Evolutionary conservation across 345 rosid genomes (phyloP).

Genomic region (Raphanus raphanistrum): DNA sequence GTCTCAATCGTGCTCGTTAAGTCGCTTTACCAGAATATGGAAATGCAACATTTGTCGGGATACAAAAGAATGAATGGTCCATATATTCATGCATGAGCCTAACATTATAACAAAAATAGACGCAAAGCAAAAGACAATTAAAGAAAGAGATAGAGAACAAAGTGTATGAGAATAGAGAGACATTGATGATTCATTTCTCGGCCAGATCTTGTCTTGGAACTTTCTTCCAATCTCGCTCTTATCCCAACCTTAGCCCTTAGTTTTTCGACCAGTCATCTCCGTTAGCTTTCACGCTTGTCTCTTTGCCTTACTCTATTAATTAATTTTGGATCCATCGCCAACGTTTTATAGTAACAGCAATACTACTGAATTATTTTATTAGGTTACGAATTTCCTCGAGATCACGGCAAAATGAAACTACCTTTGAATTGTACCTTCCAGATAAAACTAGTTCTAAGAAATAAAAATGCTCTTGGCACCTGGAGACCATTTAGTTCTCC

Average conservation of each 20-base stretch:
- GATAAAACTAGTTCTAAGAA: background rate
- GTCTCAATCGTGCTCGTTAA: slow-evolving; percentile 21
- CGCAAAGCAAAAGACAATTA: background rate
- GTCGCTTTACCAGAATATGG: slow-evolving; percentile 26
- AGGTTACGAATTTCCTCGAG: background rate
- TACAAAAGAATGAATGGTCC: slow-evolving; percentile 27
- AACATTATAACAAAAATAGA: slow-evolving; percentile 4
- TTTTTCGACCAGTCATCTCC: slow-evolving; percentile 31
- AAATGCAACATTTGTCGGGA: slow-evolving; percentile 31
- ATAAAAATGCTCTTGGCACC: background rate
- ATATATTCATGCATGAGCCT: slow-evolving; percentile 26
- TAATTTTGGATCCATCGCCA: slow-evolving; percentile 17
- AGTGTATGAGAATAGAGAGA: slow-evolving; percentile 32
- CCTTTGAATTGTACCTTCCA: background rate
- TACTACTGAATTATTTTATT: background rate
- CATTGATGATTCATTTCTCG: slow-evolving; percentile 25
- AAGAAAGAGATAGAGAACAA: background rate
- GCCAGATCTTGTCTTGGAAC: slow-evolving; percentile 37
- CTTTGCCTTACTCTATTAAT: slow-evolving; percentile 23
- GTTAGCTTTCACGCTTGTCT: slow-evolving; percentile 18
- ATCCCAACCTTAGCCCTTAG: slow-evolving; percentile 21
- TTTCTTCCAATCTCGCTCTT: slow-evolving; percentile 27
- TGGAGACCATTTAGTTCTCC: background rate
- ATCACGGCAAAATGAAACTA: background rate
- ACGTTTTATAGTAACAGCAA: background rate